phyloP scores from a whole-genome alignment of 2,329 filamentous ascomycete species.

The Aspergillus fijiensis region DNA sequence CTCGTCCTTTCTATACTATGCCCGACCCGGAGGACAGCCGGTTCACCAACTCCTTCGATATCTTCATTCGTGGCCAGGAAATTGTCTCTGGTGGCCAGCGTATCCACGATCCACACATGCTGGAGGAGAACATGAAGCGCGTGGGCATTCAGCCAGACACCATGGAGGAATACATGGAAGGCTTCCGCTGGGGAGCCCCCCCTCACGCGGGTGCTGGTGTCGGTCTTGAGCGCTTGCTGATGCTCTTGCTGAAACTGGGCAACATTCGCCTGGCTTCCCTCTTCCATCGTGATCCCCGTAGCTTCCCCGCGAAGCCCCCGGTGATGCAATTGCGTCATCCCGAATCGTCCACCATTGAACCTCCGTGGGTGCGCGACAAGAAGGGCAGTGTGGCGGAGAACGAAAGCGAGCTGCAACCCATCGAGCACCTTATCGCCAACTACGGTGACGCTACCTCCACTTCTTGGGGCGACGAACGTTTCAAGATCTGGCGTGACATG shows the following conservation, averaged over 20 bases:
- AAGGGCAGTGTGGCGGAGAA: conserved; percentile 44
- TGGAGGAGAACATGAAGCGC: conserved; percentile 74
- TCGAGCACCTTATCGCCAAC: conserved; percentile 89
- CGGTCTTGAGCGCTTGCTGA: conserved; percentile 83
- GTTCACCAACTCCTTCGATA: conserved; percentile 90
- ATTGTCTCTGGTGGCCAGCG: conserved; percentile 90
- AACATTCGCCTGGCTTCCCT: conserved; percentile 87
- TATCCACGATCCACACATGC: conserved; percentile 74
- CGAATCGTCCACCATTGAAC: conserved; percentile 77
- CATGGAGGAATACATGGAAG: conserved; percentile 88
- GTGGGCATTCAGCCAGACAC: conserved; percentile 73
- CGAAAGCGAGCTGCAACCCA: conserved; percentile 61
- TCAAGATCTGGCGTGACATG: conserved; percentile 80
- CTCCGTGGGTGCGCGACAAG: conserved; percentile 56
- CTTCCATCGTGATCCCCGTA: conserved; percentile 86
- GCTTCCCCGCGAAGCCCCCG: conserved; percentile 68
- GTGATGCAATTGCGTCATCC: conserved; percentile 73
- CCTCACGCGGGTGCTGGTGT: conserved; percentile 89
- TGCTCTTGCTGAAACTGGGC: conserved; percentile 79
- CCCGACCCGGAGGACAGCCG: conserved; percentile 69
- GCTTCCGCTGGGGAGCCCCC: conserved; percentile 83
- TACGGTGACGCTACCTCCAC: conserved; percentile 94
- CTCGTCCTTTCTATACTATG: conserved; percentile 89
- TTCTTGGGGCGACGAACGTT: conserved; percentile 87
- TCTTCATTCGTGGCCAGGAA: conserved; percentile 90